phyloP scores from a whole-genome alignment of 768 basidiomycete species.

The Tylopilus vinaceipallidus region DNA sequence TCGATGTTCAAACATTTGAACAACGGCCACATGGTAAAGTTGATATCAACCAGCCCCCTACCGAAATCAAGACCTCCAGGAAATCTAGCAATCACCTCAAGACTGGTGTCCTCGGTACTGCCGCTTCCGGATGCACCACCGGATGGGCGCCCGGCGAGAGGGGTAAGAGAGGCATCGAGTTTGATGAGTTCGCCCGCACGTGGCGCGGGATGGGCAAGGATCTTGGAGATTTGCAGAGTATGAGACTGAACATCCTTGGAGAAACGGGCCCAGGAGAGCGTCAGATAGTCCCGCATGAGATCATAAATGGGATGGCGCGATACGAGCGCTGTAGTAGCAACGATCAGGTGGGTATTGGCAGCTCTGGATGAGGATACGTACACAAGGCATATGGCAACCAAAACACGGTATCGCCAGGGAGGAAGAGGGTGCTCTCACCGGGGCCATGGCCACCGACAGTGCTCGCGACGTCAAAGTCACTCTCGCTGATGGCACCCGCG shows the following conservation, averaged over 20 bases:
- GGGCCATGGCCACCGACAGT: slow-evolving; percentile 72
- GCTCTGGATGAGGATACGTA: slow-evolving; percentile 37
- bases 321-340: slow-evolving; percentile 59
- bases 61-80: slow-evolving; percentile 95
- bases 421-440: slow-evolving; percentile 84
- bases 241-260: slow-evolving; percentile 93
- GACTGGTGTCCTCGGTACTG: slow-evolving; percentile 40
- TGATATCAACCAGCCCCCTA: slow-evolving; percentile 86
- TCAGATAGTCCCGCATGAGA: slow-evolving; percentile 92
- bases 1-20: slow-evolving; percentile 93
- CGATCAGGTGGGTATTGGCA: slow-evolving; percentile 9
- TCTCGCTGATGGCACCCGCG: slow-evolving; percentile 75
- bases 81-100: slow-evolving; percentile 87
- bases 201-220: slow-evolving; percentile 83
- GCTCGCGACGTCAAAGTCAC: slow-evolving; percentile 81
- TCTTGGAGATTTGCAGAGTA: slow-evolving; percentile 85
- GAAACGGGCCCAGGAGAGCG: slow-evolving; percentile 93
- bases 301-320: slow-evolving; percentile 94
- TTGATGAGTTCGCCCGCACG: slow-evolving; percentile 84
- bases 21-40: slow-evolving; percentile 96
- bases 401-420: slow-evolving; percentile 87
- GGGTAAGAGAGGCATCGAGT: slow-evolving; percentile 75
- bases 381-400: slow-evolving; percentile 94
- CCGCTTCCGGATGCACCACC: slow-evolving; percentile 36
- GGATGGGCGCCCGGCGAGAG: slow-evolving; percentile 38